Conservation (phyloP, 2,329 filamentous ascomycete species). For the Calcarisporium arbuscula region DNA sequence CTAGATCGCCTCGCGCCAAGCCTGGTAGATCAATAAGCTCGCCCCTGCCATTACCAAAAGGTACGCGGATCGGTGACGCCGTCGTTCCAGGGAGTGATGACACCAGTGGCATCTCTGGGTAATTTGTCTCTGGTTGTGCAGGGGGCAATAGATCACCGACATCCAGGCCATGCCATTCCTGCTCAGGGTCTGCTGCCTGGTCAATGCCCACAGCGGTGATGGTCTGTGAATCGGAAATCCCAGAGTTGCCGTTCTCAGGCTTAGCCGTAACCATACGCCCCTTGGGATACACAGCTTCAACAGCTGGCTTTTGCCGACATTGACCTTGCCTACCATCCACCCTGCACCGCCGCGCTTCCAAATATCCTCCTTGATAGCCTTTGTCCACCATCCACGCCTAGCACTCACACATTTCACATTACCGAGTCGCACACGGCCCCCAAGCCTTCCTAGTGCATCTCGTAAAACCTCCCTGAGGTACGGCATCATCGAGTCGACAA, state of each 20-base stretch:
- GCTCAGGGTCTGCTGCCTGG: no score
- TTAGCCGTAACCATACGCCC: conserved; percentile 41
- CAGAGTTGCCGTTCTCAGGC: no score
- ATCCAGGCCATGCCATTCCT: conserved; percentile 22
- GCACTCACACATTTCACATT: conserved; percentile 85
- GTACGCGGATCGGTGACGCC: conserved; percentile 87
- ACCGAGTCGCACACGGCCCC: conserved; percentile 69
- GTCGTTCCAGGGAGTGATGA: conserved; percentile 88
- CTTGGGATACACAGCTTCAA: conserved; percentile 81
- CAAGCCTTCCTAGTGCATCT: conserved; percentile 63
- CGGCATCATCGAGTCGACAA: conserved; percentile 81
- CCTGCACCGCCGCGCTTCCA: conserved; percentile 76
- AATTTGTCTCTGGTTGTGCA: conserved; percentile 63
- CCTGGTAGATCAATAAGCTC: conserved; percentile 93
- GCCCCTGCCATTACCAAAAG: conserved; percentile 78
- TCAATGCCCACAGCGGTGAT: no score
- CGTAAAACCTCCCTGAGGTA: conserved; percentile 74
- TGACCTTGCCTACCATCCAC: conserved; percentile 98
- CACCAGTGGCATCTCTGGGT: conserved; percentile 78
- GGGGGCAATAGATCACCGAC: conserved; percentile 65
- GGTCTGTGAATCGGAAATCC: no score
- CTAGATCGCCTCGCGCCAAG: conserved; percentile 66
- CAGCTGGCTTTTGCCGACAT: conserved; percentile 92
- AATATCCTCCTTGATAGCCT: conserved; percentile 77
- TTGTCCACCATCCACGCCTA: conserved; percentile 86